phyloP scores from a whole-genome alignment of 1,284 basidiomycete genomes.

The Naganishia cerealis region DNA sequence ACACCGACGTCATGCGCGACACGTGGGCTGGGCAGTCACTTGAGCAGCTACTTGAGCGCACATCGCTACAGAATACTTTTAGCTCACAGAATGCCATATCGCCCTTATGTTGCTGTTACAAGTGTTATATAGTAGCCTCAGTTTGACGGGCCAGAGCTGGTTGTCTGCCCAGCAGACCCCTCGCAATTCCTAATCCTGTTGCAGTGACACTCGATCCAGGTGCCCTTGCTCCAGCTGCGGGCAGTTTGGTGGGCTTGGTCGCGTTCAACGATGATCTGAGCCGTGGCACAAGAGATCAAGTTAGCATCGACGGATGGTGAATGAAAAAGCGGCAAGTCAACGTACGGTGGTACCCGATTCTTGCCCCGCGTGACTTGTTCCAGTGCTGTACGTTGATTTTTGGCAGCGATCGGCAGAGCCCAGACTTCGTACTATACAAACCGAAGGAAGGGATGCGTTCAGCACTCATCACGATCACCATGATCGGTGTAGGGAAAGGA shows the following conservation, averaged over 20 bases:
- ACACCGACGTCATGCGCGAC: neutral
- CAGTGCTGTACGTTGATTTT: conserved; percentile 16
- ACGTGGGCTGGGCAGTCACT: neutral
- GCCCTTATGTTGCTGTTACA: neutral
- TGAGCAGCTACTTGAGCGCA: neutral
- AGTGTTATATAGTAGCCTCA: conserved; percentile 3
- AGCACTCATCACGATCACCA: neutral
- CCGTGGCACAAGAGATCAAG: neutral
- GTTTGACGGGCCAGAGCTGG: neutral
- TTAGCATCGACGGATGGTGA: neutral
- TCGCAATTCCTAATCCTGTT: conserved; percentile 14
- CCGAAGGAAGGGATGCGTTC: neutral
- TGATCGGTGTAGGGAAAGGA: conserved; percentile 18
- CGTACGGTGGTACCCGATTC: conserved; percentile 23
- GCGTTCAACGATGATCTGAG: conserved; percentile 15
- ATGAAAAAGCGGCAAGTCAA: neutral
- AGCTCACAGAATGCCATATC: neutral
- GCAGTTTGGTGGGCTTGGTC: conserved; percentile 21
- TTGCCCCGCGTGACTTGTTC: neutral
- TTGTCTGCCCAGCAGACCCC: conserved; percentile 21
- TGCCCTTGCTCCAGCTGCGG: conserved; percentile 7
- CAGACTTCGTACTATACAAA: conserved; percentile 10
- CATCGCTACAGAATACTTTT: too few relatives aligned
- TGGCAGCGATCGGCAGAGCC: conserved; percentile 20
- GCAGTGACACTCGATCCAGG: conserved; percentile 16